phyloP scores from a whole-genome alignment of 306 rosid species.

The Albizia julibrissin region DNA sequence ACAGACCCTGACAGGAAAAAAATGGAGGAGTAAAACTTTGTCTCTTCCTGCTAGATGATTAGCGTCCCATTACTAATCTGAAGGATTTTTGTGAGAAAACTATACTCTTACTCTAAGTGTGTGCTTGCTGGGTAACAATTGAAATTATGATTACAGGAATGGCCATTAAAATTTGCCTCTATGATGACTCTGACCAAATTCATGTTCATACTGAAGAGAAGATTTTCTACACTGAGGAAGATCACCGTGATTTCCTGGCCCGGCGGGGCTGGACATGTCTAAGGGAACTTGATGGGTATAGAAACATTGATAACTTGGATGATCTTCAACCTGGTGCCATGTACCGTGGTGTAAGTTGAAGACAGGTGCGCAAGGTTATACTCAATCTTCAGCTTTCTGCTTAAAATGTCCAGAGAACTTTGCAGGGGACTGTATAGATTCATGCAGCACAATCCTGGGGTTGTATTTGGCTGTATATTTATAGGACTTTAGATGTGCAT shows the following conservation, averaged over 20 bases:
- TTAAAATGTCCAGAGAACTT: not conserved
- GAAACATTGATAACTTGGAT: constrained; percentile 83
- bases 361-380: constrained; percentile 19
- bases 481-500: constrained; percentile 14
- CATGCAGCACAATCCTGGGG: constrained; percentile 3
- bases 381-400: not conserved
- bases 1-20: too few species aligned
- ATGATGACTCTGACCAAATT: constrained; percentile 79
- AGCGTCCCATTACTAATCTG: not conserved
- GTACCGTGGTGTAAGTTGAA: constrained; percentile 82
- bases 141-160: constrained; percentile 62
- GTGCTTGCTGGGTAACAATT: constrained; percentile 21
- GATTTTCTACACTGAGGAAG: constrained; percentile 82
- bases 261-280: constrained; percentile 81
- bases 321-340: constrained; percentile 89
- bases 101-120: not conserved
- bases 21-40: not conserved
- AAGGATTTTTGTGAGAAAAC: not conserved
- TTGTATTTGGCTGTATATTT: constrained; percentile 3
- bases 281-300: constrained; percentile 76
- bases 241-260: constrained; percentile 72
- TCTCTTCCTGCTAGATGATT: not conserved
- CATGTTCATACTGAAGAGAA: constrained; percentile 86
- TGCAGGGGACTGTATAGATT: constrained; percentile 18
- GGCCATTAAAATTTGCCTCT: constrained; percentile 77